These are phyloP conservation scores for Nephelium lappaceum DNA, from an alignment of 345 rosid genomes.

Conservation along the genomic window DNA sequence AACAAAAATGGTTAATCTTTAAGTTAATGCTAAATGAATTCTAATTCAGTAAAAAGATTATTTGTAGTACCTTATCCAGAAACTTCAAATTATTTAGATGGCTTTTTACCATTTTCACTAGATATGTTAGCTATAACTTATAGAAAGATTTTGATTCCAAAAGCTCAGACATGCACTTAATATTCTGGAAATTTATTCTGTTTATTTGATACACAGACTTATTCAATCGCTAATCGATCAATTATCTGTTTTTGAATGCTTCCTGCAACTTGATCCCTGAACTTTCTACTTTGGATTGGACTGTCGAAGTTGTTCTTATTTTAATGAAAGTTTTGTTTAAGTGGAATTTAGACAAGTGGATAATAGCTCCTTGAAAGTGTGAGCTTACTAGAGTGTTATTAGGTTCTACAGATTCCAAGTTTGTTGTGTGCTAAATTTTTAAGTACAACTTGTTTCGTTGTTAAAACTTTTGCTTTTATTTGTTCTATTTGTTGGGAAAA, in stretches of 20 bases:
- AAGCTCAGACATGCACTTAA: too few species aligned
- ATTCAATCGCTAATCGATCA: too few species aligned
- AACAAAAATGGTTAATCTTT: too few species aligned
- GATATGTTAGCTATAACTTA: not conserved
- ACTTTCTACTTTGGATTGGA: too few species aligned
- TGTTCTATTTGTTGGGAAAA: too few species aligned
- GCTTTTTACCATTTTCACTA: not conserved
- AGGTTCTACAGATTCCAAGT: not conserved
- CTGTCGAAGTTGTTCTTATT: too few species aligned
- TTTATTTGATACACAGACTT: too few species aligned
- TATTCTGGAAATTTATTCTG: too few species aligned
- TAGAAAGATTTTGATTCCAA: not conserved
- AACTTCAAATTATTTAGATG: not conserved
- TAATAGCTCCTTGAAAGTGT: not conserved
- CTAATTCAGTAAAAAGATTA: not conserved
- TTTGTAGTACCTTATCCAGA: not conserved
- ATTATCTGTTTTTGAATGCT: too few species aligned
- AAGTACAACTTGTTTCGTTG: conserved; percentile 1
- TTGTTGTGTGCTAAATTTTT: not conserved
- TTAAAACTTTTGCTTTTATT: not conserved
- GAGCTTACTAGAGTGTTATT: not conserved
- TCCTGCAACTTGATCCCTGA: too few species aligned
- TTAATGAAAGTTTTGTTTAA: not conserved
- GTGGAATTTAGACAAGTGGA: not conserved
- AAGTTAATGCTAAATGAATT: not conserved